These are phyloP conservation scores for Rosa hybrid DNA, from an alignment of 331 rosid species.

Conservation along the genomic window DNA sequence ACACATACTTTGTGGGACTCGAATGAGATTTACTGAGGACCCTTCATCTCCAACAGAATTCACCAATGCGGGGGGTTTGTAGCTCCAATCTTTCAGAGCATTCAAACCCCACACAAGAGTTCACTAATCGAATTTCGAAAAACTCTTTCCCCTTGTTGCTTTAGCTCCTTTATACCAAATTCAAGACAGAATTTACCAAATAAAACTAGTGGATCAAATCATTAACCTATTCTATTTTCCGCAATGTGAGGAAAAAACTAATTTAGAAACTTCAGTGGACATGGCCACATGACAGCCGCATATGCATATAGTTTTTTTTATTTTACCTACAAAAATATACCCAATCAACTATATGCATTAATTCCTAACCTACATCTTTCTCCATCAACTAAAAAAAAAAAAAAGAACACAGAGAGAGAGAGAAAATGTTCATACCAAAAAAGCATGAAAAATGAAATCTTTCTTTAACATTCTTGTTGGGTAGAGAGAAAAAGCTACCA, in stretches of 20 bases:
- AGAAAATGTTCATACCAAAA: not conserved
- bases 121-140: not conserved
- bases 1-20: not conserved
- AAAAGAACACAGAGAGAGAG: too few relatives aligned
- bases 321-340: not conserved
- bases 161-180: not conserved
- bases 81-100: constrained; percentile 20
- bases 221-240: not conserved
- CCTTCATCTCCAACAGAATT: not conserved
- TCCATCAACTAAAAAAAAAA: not conserved
- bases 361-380: not conserved
- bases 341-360: not conserved
- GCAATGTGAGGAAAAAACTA: not conserved
- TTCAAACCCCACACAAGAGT: constrained; percentile 15
- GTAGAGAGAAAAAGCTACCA: not conserved
- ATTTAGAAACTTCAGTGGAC: not conserved
- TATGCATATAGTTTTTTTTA: not conserved
- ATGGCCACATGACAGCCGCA: constrained; percentile 10
- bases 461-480: not conserved
- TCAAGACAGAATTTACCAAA: not conserved
- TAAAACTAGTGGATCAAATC: constrained; percentile 6
- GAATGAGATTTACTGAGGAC: not conserved
- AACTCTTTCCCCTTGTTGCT: not conserved
- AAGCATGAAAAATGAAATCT: not conserved
- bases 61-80: constrained; percentile 15